phyloP scores from a whole-genome alignment of 176 grass and related monocot genomes.

The Tuctoria greenei region DNA sequence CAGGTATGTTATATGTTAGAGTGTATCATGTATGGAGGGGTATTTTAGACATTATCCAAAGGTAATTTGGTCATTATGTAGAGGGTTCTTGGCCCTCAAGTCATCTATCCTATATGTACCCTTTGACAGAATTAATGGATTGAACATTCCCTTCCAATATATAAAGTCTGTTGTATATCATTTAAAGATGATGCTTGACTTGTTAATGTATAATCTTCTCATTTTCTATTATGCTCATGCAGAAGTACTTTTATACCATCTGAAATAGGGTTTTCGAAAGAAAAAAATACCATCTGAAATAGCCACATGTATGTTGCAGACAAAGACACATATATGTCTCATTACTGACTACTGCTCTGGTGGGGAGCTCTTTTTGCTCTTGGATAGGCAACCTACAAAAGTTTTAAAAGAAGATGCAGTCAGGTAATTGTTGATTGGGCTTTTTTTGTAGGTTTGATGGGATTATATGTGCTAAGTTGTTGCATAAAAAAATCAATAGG shows the following conservation, averaged over 20 bases:
- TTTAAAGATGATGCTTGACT: background rate
- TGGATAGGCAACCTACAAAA: constrained; percentile 86
- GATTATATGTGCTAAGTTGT: background rate
- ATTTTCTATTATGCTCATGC: background rate
- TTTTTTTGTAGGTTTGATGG: background rate
- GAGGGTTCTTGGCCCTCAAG: too few relatives aligned
- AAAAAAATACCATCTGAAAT: constrained; percentile 7
- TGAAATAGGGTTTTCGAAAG: too few relatives aligned
- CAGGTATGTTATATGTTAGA: constrained; percentile 61
- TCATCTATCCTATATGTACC: too few relatives aligned
- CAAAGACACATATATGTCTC: constrained; percentile 87
- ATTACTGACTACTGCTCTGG: constrained; percentile 87
- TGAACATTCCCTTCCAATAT: too few relatives aligned
- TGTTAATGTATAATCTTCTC: constrained; percentile 17
- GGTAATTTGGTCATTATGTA: too few relatives aligned
- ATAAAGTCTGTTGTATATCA: background rate
- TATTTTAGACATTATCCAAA: too few relatives aligned
- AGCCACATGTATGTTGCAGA: constrained; percentile 48
- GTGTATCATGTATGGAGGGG: too few relatives aligned
- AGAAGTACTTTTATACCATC: constrained; percentile 17
- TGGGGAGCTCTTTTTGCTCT: constrained; percentile 82
- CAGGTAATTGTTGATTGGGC: constrained; percentile 54
- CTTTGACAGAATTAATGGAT: too few relatives aligned
- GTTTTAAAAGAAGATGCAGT: constrained; percentile 84
- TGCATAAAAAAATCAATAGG: background rate